Percentiles rank a stretch among this genome's conserved stretches.
phyloP scores from a whole-genome alignment of 805 yeast genomes.

The Candida glaebosa region DNA sequence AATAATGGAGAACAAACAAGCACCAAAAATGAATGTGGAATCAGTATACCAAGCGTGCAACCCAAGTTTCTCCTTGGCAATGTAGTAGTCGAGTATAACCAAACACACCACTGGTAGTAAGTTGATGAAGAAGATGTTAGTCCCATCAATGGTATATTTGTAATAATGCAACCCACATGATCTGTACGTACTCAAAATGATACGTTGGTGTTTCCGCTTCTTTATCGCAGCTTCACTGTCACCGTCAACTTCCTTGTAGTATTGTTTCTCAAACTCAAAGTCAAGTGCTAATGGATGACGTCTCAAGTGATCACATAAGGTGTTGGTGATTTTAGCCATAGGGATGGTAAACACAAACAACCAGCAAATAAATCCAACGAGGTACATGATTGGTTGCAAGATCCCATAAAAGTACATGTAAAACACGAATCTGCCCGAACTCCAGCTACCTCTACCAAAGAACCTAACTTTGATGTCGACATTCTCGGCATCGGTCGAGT shows the following conservation, averaged over 20 bases:
- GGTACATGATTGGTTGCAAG: conserved; percentile 61
- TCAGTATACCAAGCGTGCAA: conserved; percentile 49
- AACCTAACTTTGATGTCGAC: conserved; percentile 48
- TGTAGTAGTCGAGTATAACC: conserved; percentile 74
- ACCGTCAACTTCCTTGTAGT: conserved; percentile 29
- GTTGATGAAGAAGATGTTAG: conserved; percentile 88
- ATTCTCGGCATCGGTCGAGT: conserved; percentile 12
- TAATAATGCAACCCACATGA: conserved; percentile 91
- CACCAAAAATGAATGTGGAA: conserved; percentile 62
- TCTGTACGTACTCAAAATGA: conserved; percentile 85
- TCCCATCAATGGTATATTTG: conserved; percentile 94
- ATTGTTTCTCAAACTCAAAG: conserved; percentile 56
- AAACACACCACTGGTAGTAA: conserved; percentile 74
- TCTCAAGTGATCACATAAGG: conserved; percentile 72
- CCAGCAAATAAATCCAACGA: conserved; percentile 69
- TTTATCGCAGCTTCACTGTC: conserved; percentile 17
- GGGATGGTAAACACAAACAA: conserved; percentile 85
- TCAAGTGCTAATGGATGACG: conserved; percentile 89
- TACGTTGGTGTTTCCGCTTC: conserved; percentile 48
- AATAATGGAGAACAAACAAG: conserved; percentile 79
- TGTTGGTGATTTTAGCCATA: conserved; percentile 75
- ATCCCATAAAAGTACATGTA: conserved; percentile 66
- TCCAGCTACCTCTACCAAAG: conserved; percentile 94
- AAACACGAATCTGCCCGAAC: conserved; percentile 73
- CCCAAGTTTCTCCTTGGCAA: conserved; percentile 45